Evolutionary conservation across 2,329 filamentous ascomycete species (phyloP).

Genomic region (Blastomyces parvus): DNA sequence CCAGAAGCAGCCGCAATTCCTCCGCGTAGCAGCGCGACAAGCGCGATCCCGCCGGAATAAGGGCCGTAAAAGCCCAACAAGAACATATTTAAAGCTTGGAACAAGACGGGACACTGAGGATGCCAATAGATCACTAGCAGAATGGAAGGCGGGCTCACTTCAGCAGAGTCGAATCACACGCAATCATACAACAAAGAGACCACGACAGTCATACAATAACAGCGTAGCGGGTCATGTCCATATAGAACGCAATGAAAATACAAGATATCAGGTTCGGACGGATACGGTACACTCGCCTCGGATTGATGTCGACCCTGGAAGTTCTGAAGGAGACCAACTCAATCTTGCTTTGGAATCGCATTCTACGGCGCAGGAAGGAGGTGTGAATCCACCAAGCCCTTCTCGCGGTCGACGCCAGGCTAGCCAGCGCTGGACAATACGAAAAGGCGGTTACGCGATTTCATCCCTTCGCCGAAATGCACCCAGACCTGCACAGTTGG

Average conservation of each 20-base stretch:
- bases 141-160: conserved; percentile 44
- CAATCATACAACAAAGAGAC: conserved; percentile 17
- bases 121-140: conserved; percentile 39
- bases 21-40: conserved; percentile 47
- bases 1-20: conserved; percentile 42
- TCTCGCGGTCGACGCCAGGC: background rate
- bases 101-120: conserved; percentile 47
- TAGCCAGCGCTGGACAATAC: conserved; percentile 24
- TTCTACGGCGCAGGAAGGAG: background rate
- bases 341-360: background rate
- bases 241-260: background rate
- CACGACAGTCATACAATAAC: conserved; percentile 16
- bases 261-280: background rate
- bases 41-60: conserved; percentile 40
- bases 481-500: conserved; percentile 29
- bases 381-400: background rate
- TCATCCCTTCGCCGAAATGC: conserved; percentile 29
- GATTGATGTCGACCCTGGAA: background rate
- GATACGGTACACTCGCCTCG: background rate
- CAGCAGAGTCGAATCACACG: conserved; percentile 20
- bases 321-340: background rate
- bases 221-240: background rate
- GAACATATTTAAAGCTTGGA: conserved; percentile 45
- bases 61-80: conserved; percentile 43
- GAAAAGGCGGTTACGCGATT: conserved; percentile 27